Evolutionary conservation across 2,329 filamentous ascomycete species (phyloP).

Genomic region (Curvularia sp.): DNA sequence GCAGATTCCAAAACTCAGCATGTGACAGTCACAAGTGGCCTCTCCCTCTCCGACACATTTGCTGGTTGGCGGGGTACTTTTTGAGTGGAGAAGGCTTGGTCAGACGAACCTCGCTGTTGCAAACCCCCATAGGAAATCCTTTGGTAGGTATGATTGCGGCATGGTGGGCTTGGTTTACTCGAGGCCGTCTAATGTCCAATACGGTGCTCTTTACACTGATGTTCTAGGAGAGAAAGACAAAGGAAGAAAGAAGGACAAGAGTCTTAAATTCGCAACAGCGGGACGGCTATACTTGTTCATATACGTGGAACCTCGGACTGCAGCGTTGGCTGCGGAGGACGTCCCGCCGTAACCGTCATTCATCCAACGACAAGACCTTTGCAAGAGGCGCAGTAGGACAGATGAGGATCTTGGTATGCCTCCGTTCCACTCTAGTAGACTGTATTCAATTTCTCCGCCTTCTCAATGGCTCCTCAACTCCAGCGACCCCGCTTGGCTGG

Average conservation of each 20-base stretch:
- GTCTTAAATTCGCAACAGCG: conserved; percentile 19
- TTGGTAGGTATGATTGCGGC: conserved; percentile 49
- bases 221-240: not conserved
- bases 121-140: conserved; percentile 53
- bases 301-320: conserved; percentile 33
- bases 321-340: conserved; percentile 43
- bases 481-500: conserved; percentile 25
- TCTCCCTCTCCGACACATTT: conserved; percentile 4
- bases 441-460: conserved; percentile 29
- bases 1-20: conserved; percentile 34
- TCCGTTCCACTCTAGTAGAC: conserved; percentile 28
- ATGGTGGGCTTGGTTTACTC: conserved; percentile 29
- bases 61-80: conserved; percentile 35
- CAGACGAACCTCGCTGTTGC: conserved; percentile 52
- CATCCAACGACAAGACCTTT: conserved; percentile 39
- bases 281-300: conserved; percentile 40
- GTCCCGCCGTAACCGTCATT: conserved; percentile 48
- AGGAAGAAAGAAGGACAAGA: not conserved
- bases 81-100: conserved; percentile 25
- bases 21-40: conserved; percentile 11
- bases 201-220: conserved; percentile 14
- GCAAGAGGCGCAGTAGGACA: conserved; percentile 37
- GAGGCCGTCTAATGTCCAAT: conserved; percentile 7
- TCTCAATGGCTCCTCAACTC: conserved; percentile 29
- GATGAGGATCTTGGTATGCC: conserved; percentile 28